Conservation (phyloP, 257 asterid genomes). For the Solanum lycopersicoides region DNA sequence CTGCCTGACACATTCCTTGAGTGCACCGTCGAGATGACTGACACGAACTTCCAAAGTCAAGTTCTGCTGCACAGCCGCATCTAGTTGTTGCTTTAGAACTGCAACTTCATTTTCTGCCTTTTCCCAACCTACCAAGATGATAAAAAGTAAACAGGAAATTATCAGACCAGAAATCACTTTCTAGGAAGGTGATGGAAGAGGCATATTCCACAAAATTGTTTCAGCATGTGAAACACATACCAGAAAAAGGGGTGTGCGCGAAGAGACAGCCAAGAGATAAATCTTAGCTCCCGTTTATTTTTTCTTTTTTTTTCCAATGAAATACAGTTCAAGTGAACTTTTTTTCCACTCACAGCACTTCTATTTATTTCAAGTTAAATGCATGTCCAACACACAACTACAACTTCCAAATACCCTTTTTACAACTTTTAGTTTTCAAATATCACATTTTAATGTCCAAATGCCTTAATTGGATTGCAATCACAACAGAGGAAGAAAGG, state of each 20-base stretch:
- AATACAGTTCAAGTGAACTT: neutral
- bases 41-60: conserved; percentile 50
- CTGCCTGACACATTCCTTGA: conserved; percentile 68
- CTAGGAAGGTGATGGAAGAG: neutral
- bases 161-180: neutral
- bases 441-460: neutral
- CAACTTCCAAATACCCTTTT: neutral
- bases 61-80: conserved; percentile 57
- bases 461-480: neutral
- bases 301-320: neutral
- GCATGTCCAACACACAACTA: neutral
- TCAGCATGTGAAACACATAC: neutral
- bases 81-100: conserved; percentile 55
- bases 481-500: neutral
- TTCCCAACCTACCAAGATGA: conserved; percentile 57
- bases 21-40: conserved; percentile 76
- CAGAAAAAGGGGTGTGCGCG: neutral
- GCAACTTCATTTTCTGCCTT: conserved; percentile 69
- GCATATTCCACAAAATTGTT: neutral
- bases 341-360: neutral
- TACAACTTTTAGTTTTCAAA: neutral
- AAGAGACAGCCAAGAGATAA: neutral
- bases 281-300: neutral
- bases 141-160: neutral
- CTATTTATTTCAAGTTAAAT: neutral